Percentiles rank a stretch among this genome's conserved stretches.
Conservation (phyloP, 225 moss, liverwort and hornwort species). For the Climacium dendroides region DNA sequence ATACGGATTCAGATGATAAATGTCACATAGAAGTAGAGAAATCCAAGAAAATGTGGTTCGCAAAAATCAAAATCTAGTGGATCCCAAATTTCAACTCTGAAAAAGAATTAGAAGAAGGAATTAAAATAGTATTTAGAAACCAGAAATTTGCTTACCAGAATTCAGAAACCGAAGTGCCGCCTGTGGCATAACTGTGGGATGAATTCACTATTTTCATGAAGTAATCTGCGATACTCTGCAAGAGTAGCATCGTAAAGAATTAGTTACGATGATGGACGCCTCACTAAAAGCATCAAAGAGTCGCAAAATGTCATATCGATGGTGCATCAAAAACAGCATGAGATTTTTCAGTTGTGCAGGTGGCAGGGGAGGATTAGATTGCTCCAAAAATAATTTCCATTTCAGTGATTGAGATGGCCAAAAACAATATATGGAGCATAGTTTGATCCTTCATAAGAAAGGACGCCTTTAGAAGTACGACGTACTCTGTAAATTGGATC, state of each 20-base stretch:
- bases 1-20: not conserved
- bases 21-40: not conserved
- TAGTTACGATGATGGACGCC: not conserved
- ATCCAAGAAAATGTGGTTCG: not conserved
- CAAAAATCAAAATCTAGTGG: not conserved
- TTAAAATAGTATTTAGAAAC: not conserved
- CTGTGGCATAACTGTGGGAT: constrained; percentile 87
- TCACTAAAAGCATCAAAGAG: not conserved
- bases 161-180: constrained; percentile 85
- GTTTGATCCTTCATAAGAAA: not conserved
- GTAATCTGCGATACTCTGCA: constrained; percentile 63
- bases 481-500: constrained; percentile 78
- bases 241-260: not conserved
- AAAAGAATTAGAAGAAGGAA: not conserved
- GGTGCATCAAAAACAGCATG: not conserved
- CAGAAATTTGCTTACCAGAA: constrained; percentile 55
- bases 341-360: not conserved
- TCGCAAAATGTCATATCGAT: not conserved
- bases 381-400: not conserved
- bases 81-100: not conserved
- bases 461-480: not conserved
- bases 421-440: not conserved
- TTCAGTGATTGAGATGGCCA: not conserved
- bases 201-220: constrained; percentile 68
- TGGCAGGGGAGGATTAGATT: not conserved